Percentiles rank a stretch among this genome's conserved stretches.
Conservation (phyloP, 371 early-diverging fungal species). For the Apophysomyces variabilis region DNA sequence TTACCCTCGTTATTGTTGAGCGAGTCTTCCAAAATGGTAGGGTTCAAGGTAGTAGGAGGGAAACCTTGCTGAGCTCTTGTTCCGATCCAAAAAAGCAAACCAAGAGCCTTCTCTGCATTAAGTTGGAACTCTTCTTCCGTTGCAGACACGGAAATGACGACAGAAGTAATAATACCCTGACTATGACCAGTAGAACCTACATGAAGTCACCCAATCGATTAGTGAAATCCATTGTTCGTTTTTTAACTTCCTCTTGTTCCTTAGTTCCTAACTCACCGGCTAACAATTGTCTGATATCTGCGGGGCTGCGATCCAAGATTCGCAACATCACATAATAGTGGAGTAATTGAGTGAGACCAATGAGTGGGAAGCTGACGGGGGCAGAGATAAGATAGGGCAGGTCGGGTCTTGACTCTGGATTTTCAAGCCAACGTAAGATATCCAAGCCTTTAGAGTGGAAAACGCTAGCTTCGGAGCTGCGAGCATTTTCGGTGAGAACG, state of each 20-base stretch:
- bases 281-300: conserved; percentile 45
- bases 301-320: conserved; percentile 51
- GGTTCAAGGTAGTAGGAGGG: conserved; percentile 90
- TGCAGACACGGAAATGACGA: conserved; percentile 83
- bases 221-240: no score
- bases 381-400: conserved; percentile 83
- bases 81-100: conserved; percentile 91
- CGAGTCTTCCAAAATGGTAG: conserved; percentile 87
- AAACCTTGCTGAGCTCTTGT: conserved; percentile 86
- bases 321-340: conserved; percentile 84
- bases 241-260: neutral
- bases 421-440: conserved; percentile 87
- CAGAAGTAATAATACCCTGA: conserved; percentile 93
- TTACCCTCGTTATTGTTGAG: conserved; percentile 89
- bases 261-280: conserved; percentile 46
- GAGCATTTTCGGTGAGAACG: conserved; percentile 72
- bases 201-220: neutral
- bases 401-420: conserved; percentile 86
- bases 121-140: conserved; percentile 81
- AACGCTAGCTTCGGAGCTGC: conserved; percentile 70
- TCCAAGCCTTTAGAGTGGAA: conserved; percentile 86
- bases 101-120: conserved; percentile 87
- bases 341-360: conserved; percentile 87
- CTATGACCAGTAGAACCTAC: conserved; percentile 92
- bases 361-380: conserved; percentile 87